phyloP scores from a whole-genome alignment of 345 rosid species.

The Geranium rotundifolium region DNA sequence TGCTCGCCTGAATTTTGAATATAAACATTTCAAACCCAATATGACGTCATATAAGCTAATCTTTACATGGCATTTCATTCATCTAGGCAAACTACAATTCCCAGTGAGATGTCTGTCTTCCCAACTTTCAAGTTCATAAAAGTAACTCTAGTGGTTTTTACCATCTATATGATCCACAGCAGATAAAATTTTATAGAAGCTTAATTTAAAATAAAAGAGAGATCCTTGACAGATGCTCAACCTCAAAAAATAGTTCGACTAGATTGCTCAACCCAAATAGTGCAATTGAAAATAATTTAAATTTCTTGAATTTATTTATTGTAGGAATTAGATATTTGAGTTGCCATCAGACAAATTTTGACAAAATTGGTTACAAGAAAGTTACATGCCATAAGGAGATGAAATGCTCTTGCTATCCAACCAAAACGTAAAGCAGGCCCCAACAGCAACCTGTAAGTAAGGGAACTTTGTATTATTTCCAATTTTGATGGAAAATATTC shows the following conservation, averaged over 20 bases:
- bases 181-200: background rate
- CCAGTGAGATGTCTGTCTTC: background rate
- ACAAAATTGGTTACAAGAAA: slow-evolving; percentile 75
- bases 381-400: slow-evolving; percentile 97
- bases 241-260: too few relatives aligned
- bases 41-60: background rate
- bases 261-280: too few relatives aligned
- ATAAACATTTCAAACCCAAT: background rate
- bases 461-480: slow-evolving; percentile 9
- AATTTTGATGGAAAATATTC: slow-evolving; percentile 5
- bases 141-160: background rate
- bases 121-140: background rate
- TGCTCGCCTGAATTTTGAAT: background rate
- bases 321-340: slow-evolving; percentile 55
- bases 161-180: background rate
- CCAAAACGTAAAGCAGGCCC: slow-evolving; percentile 69
- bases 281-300: background rate
- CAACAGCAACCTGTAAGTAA: slow-evolving; percentile 51
- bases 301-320: slow-evolving; percentile 14
- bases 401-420: slow-evolving; percentile 49
- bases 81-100: background rate
- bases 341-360: slow-evolving; percentile 66
- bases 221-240: background rate
- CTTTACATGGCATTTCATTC: background rate
- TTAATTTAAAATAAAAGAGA: too few relatives aligned